Percentiles rank a stretch among this genome's conserved stretches.
These are phyloP conservation scores for Massarina eburnea DNA, from an alignment of 2,329 filamentous ascomycete species.

Conservation along the genomic window DNA sequence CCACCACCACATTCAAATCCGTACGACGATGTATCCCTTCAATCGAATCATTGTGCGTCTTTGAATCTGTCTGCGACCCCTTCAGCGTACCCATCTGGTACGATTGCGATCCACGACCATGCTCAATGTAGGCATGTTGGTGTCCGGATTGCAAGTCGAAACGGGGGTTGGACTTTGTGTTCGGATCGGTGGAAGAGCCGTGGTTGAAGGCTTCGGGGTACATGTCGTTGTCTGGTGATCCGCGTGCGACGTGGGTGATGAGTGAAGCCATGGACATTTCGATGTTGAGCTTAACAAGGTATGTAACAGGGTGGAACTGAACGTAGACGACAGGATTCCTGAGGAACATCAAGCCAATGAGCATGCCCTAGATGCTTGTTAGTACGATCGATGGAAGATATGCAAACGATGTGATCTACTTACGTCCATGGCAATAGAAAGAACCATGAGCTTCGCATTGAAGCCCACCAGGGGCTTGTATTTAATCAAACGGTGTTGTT, in stretches of 20 bases:
- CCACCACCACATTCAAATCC: conserved; percentile 24
- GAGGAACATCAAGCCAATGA: conserved; percentile 46
- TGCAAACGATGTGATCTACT: neutral
- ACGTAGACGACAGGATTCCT: conserved; percentile 42
- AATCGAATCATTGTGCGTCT: conserved; percentile 19
- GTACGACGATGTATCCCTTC: conserved; percentile 29
- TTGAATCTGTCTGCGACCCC: conserved; percentile 8
- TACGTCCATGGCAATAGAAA: conserved; percentile 48
- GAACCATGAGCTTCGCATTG: conserved; percentile 44
- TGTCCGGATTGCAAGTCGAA: conserved; percentile 3
- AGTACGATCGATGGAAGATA: neutral
- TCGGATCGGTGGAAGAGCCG: conserved; percentile 17
- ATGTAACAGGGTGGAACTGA: conserved; percentile 47
- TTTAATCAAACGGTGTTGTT: conserved; percentile 44
- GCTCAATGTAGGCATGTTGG: neutral
- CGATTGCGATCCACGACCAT: conserved; percentile 15
- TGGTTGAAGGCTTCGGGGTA: conserved; percentile 20
- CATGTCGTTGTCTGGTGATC: conserved; percentile 32
- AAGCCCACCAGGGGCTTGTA: conserved; percentile 45
- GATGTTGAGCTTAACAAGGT: conserved; percentile 49
- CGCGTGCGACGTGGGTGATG: conserved; percentile 40
- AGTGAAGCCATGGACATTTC: conserved; percentile 50
- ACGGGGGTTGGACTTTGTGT: conserved; percentile 10
- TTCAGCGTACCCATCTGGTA: conserved; percentile 14
- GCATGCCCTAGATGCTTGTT: conserved; percentile 23